Base-by-base conservation (phyloP, 2,329 filamentous ascomycete species). In the Cryoendolithus antarcticus region DNA sequence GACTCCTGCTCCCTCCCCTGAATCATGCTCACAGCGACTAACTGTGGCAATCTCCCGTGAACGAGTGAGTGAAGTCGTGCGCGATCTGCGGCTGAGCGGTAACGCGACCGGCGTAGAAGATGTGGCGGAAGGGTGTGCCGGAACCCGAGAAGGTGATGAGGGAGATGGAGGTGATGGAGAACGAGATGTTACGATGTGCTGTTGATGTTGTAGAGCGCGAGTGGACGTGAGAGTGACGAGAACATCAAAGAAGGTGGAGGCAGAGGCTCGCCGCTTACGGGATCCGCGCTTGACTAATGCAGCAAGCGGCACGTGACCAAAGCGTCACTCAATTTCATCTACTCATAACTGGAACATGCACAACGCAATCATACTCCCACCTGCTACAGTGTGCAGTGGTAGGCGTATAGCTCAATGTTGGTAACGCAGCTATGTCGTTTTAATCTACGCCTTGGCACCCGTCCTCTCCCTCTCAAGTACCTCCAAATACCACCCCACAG, bases 401-500 rank as follows among this genome's bases (percentile, higher is more conserved):
- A 19, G 15, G 15, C 15, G 15, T 19, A 19, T 19, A 19, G 15
- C 15, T 19, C 15, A 19, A 19, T 19, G 15, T 19, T 19, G 15
- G 15, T 19, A 19, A 19, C 15, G 15, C 15, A 19, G 15, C 15
- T 19, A 19, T 19, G 15, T 19, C 15, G 15, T 19, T 19, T 19
- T 19, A 19, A 19, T 19, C 15, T 19, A 19, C 15, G 15, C 15
- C 15, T 19, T 19, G 15, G 15, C 15, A 19, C 15, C 15, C 15
- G 32, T 15, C 21, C 15, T 29, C 27, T 30, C 34, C 21, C 36
- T 40, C 33, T 37, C 34, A 6, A 13, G 8, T 1, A 40, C n/a
- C 35, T 37, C 30, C 9, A 41, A 27, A 15, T 41, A 41, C 11
- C 38, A 35, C 24, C 35, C 35, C 13, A 41, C 24, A 9, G 38